A percentile compares a stretch with the other conserved stretches of the same genome.
Conservation (phyloP, 768 basidiomycete species). For the Gloeophyllum trabeum region DNA sequence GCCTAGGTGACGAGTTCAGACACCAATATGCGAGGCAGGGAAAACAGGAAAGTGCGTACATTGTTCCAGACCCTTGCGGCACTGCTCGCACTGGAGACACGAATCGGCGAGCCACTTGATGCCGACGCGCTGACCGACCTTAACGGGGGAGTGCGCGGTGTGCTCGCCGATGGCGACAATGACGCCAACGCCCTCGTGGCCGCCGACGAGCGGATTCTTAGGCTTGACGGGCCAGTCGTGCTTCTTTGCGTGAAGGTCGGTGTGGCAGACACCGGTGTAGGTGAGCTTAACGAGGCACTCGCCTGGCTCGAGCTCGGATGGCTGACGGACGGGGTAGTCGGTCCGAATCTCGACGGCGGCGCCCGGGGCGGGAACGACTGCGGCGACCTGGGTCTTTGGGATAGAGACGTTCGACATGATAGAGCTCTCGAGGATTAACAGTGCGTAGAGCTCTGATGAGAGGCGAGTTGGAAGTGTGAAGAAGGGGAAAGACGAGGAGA, state of each 20-base stretch:
- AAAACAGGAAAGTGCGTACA: conserved; percentile 25
- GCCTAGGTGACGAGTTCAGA: conserved; percentile 21
- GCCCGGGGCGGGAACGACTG: conserved; percentile 21
- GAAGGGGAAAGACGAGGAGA: too few relatives aligned
- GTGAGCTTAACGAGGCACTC: conserved; percentile 70
- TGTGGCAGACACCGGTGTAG: conserved; percentile 81
- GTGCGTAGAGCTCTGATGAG: too few relatives aligned
- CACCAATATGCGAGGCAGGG: not conserved
- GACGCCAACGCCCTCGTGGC: conserved; percentile 63
- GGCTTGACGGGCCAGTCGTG: conserved; percentile 77
- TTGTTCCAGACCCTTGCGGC: conserved; percentile 68
- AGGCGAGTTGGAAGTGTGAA: too few relatives aligned
- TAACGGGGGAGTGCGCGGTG: conserved; percentile 47
- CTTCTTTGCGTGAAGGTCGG: conserved; percentile 64
- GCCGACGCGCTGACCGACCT: conserved; percentile 72
- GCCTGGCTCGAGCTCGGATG: conserved; percentile 46
- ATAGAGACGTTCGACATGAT: too few relatives aligned
- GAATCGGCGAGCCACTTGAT: conserved; percentile 75
- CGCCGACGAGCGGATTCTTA: conserved; percentile 25
- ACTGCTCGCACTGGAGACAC: conserved; percentile 68
- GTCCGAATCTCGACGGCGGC: conserved; percentile 19
- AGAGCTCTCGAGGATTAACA: too few relatives aligned
- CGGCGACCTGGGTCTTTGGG: conserved; percentile 31
- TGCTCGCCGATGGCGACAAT: conserved; percentile 71
- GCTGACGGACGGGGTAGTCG: conserved; percentile 46